These are phyloP conservation scores for Nannochloropsis limnetica DNA, from an alignment of 352 stramenopile genomes.

Conservation along the genomic window DNA sequence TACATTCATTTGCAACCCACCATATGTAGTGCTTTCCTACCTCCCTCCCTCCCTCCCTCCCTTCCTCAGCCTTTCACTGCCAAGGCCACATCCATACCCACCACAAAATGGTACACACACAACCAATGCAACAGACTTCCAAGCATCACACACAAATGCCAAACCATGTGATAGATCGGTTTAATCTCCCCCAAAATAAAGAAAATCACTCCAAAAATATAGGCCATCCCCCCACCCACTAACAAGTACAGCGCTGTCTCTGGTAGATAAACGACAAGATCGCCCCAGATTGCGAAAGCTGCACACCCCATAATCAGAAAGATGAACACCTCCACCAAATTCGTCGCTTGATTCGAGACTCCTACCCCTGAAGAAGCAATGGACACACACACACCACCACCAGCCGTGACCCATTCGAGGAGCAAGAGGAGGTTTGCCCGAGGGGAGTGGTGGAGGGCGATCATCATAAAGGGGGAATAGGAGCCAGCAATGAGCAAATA, in stretches of 20 bases:
- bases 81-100: constrained; percentile 42
- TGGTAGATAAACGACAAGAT: constrained; percentile 40
- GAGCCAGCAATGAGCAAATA: constrained; percentile 52
- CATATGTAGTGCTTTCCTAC: neutral
- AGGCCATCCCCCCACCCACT: constrained; percentile 43
- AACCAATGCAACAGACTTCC: constrained; percentile 55
- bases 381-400: neutral
- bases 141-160: constrained; percentile 57
- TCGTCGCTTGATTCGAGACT: constrained; percentile 42
- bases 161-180: constrained; percentile 55
- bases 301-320: constrained; percentile 50
- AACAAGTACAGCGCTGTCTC: constrained; percentile 42
- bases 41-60: neutral
- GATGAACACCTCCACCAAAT: constrained; percentile 44
- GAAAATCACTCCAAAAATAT: constrained; percentile 49
- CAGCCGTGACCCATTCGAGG: neutral
- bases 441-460: constrained; percentile 45
- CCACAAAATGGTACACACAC: constrained; percentile 55
- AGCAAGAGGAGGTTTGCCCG: constrained; percentile 6
- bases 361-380: constrained; percentile 9
- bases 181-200: constrained; percentile 51
- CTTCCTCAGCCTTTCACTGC: neutral
- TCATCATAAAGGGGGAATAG: constrained; percentile 52
- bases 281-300: constrained; percentile 43
- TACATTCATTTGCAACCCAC: neutral